phyloP scores from a whole-genome alignment of 1,139 yeast genomes.

The Kodamaea arcana region DNA sequence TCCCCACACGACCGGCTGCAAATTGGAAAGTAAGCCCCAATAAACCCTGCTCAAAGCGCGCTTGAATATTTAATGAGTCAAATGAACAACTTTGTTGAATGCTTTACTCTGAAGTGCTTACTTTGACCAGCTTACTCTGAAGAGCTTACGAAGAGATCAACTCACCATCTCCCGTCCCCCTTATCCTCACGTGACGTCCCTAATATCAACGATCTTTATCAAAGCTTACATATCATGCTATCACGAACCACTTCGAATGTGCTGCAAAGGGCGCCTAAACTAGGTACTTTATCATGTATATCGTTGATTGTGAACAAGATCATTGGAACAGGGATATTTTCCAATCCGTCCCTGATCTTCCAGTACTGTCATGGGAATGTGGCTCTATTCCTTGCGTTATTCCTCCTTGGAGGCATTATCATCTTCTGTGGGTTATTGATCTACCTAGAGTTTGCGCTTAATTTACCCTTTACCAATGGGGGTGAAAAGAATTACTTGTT shows the following conservation, averaged over 20 bases:
- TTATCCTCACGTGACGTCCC: too few species aligned
- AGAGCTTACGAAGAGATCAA: too few species aligned
- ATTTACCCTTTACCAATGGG: constrained; percentile 44
- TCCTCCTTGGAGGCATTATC: constrained; percentile 43
- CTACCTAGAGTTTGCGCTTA: constrained; percentile 45
- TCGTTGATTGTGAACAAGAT: constrained; percentile 46
- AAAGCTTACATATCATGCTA: too few species aligned
- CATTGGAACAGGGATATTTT: constrained; percentile 51
- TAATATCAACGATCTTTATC: too few species aligned
- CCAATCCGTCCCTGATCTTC: constrained; percentile 47
- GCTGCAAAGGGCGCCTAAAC: constrained; percentile 8
- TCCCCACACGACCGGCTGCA: too few species aligned
- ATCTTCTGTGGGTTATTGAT: constrained; percentile 46
- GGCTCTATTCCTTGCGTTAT: constrained; percentile 35
- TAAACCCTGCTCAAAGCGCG: too few species aligned
- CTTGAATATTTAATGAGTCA: too few species aligned
- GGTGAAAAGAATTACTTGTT: constrained; percentile 51
- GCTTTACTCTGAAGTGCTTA: too few species aligned
- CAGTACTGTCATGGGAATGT: constrained; percentile 43
- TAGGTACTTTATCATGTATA: constrained; percentile 24
- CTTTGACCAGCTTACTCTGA: too few species aligned
- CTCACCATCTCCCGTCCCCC: too few species aligned
- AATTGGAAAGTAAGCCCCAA: too few species aligned
- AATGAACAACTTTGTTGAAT: too few species aligned
- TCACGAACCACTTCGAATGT: constrained; percentile 1